Percentiles rank a stretch among this genome's conserved stretches.
These are phyloP conservation scores for Leishmania tarentolae DNA, from an alignment of 208 protist genomes.

Conservation along the genomic window DNA sequence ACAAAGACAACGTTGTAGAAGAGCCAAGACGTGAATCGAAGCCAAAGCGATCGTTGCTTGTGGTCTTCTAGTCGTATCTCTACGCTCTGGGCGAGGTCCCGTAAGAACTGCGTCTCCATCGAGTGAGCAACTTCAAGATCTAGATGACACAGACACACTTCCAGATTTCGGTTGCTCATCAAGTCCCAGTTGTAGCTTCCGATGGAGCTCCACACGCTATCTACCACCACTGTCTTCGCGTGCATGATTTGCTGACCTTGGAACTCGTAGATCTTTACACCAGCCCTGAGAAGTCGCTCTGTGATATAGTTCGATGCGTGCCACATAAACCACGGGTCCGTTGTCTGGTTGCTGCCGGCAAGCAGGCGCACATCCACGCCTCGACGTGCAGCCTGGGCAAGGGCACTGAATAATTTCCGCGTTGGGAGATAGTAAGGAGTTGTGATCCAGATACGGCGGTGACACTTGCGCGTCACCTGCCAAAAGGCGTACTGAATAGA, in stretches of 20 bases:
- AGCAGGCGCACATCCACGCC: conserved; percentile 93
- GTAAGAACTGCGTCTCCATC: conserved; percentile 89
- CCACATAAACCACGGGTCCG: conserved; percentile 94
- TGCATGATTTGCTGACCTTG: conserved; percentile 89
- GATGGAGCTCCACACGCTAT: conserved; percentile 90
- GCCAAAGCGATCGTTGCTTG: conserved; percentile 61
- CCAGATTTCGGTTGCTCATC: conserved; percentile 93
- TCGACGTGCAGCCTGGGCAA: conserved; percentile 73
- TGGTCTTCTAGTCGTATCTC: conserved; percentile 73
- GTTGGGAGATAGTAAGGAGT: conserved; percentile 93
- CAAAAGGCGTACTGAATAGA: conserved; percentile 90
- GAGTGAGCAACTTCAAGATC: conserved; percentile 60
- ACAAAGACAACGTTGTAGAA: conserved; percentile 84
- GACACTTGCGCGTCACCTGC: conserved; percentile 80
- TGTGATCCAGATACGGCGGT: conserved; percentile 87
- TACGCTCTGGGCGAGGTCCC: conserved; percentile 61
- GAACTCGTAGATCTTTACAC: conserved; percentile 92
- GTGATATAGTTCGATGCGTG: conserved; percentile 90
- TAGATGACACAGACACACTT: conserved; percentile 86
- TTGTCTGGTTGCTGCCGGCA: conserved; percentile 79
- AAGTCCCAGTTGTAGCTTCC: conserved; percentile 94
- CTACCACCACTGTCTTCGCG: conserved; percentile 92
- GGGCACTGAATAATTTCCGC: conserved; percentile 70
- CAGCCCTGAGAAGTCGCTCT: conserved; percentile 64
- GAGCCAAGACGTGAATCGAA: conserved; percentile 78